Evolutionary conservation across 2,329 filamentous ascomycete genomes (phyloP).

Genomic region (Dryadomyces quercivorus): DNA sequence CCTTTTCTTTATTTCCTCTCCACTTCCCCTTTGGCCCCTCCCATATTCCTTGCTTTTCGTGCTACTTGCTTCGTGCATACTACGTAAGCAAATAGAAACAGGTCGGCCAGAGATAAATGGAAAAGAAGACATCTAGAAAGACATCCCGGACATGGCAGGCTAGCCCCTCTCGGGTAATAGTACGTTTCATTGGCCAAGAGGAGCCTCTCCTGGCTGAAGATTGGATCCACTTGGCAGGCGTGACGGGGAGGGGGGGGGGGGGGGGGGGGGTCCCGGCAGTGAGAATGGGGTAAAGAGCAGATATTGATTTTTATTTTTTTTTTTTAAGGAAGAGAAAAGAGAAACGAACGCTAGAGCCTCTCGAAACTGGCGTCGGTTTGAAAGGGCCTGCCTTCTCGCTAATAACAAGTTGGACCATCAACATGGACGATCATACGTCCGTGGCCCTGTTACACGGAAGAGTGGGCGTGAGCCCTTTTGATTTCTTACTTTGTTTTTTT

Average conservation of each 20-base stretch:
- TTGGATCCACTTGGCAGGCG: not conserved
- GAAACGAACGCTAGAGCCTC: not conserved
- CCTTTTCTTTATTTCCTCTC: not conserved
- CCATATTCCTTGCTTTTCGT: not conserved
- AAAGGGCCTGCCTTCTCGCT: not conserved
- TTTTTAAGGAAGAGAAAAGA: not conserved
- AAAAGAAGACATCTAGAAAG: not conserved
- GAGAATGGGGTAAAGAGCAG: not conserved
- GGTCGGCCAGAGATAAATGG: not conserved
- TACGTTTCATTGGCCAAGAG: not conserved
- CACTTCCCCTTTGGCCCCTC: not conserved
- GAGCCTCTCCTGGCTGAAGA: not conserved
- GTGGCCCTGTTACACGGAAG: not conserved
- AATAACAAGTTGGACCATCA: not conserved
- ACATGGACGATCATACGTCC: not conserved
- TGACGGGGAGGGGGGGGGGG: not conserved
- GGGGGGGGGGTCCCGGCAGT: not conserved
- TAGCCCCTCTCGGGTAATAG: slow-evolving; percentile 1
- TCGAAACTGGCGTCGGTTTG: not conserved
- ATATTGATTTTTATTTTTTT: not conserved
- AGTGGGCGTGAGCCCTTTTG: not conserved
- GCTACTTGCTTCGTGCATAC: not conserved
- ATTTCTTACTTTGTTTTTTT: not conserved
- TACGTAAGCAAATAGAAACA: not conserved
- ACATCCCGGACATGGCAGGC: not conserved